These are phyloP conservation scores for Hordeum marinum DNA, from an alignment of 176 grass and related monocot genomes.

Conservation along the genomic window DNA sequence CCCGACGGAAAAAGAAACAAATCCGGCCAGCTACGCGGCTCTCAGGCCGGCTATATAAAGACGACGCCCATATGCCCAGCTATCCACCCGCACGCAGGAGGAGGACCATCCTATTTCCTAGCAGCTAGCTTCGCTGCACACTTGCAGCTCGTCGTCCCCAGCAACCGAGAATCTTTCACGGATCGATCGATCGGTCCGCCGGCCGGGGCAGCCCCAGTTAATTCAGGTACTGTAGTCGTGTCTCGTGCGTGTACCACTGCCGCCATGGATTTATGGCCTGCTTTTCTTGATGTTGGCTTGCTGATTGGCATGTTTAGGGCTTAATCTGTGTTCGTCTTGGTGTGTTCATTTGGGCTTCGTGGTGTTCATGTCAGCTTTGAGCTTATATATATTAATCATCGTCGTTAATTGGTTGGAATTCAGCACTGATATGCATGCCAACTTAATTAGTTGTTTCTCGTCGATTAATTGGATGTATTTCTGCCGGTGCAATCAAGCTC, in stretches of 20 bases:
- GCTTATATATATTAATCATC: neutral
- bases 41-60: constrained; percentile 37
- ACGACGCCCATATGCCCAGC: constrained; percentile 23
- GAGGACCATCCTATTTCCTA: constrained; percentile 44
- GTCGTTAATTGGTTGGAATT: neutral
- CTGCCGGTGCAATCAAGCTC: neutral
- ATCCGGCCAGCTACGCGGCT: constrained; percentile 28
- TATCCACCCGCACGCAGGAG: neutral
- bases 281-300: neutral
- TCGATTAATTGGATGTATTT: neutral
- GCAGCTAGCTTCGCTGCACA: neutral
- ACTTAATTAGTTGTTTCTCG: neutral
- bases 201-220: neutral
- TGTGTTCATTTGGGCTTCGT: neutral
- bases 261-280: neutral
- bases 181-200: neutral
- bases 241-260: neutral
- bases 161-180: constrained; percentile 5
- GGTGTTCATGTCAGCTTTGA: neutral
- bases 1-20: constrained; percentile 16
- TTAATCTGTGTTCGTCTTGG: neutral
- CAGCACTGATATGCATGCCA: neutral
- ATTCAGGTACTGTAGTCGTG: constrained; percentile 1
- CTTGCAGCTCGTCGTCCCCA: neutral
- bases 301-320: neutral